A percentile compares a stretch with the other conserved stretches of the same genome.
phyloP scores from a whole-genome alignment of 2,329 filamentous ascomycete species.

The Didymellaceae sp. region DNA sequence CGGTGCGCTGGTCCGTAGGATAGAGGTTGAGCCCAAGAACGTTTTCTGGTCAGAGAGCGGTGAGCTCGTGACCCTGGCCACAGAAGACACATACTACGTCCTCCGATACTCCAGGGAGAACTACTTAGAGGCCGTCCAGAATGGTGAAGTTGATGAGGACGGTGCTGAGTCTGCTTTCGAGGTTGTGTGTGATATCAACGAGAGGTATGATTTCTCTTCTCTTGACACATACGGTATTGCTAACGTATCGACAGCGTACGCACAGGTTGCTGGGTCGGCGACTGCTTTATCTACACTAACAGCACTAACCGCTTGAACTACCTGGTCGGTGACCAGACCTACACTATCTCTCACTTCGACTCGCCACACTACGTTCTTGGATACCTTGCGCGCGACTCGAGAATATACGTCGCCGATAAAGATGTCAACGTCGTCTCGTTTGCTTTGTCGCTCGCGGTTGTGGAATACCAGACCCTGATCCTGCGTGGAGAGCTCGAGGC shows the following conservation, averaged over 20 bases:
- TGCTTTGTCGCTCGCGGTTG: conserved; percentile 84
- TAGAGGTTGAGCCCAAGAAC: conserved; percentile 75
- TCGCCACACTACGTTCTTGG: conserved; percentile 93
- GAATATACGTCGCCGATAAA: conserved; percentile 94
- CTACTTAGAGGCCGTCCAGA: conserved; percentile 82
- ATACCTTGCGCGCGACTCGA: conserved; percentile 93
- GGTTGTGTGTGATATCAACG: conserved; percentile 92
- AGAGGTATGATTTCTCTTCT: conserved; percentile 65
- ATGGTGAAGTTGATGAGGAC: conserved; percentile 83
- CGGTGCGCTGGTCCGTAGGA: conserved; percentile 85
- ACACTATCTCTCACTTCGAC: conserved; percentile 97
- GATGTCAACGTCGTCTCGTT: conserved; percentile 93
- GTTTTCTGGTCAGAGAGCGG: conserved; percentile 98
- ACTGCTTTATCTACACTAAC: conserved; percentile 99
- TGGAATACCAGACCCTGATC: conserved; percentile 97
- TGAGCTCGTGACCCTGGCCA: conserved; percentile 89
- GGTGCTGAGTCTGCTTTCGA: conserved; percentile 96
- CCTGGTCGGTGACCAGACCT: conserved; percentile 95
- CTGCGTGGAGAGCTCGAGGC: conserved; percentile 92
- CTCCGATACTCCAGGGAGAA: conserved; percentile 88
- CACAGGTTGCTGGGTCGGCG: conserved; percentile 96
- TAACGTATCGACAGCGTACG: conserved; percentile 66
- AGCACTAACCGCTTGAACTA: conserved; percentile 96
- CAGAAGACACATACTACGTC: conserved; percentile 95
- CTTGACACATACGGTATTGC: background rate